Base-by-base conservation (phyloP, 2,329 filamentous ascomycete species). In the Pseudocercospora eumusae region DNA sequence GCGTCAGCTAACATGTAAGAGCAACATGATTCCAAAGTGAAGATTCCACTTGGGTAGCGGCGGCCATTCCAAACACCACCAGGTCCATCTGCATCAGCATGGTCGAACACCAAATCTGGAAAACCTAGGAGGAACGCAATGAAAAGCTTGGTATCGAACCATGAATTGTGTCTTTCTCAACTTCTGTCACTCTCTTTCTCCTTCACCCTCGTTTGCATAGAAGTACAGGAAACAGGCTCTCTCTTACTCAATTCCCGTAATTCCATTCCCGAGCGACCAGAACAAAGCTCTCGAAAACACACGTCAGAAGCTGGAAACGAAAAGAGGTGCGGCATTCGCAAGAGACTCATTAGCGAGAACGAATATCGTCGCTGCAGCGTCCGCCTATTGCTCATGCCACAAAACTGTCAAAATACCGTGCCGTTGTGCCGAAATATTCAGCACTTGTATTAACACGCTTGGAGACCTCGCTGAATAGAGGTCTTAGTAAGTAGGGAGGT, bases 341-440 rank as follows among this genome's bases (percentile, higher is more conserved):
- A 52, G 47, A 28, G 21, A 52, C 47, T 52, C 47, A 52, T 27
- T n/a, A 31, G 47, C 47, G 25, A 52, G 4, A 13, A 47, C 15
- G 47, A 23, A 8, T 40, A 13, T 27, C 47, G 31, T 28, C 47
- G 25, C 47, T 13, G 25, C 25, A 52, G 47, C 47, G 47, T 28
- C 47, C 21, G 47, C 25, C 47, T 52, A 23, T 28, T 31, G 47
- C 47, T 52, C 10, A 15, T 31, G 47, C 47, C 47, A 52, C 47
- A 31, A 56, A 52, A 56, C 44, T 56, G 33, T 56, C 53, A 40
- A 56, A 23, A 23, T 56, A 20, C 36, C 31, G 53, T 27, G 36
- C 53, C 52, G 18, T 55, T 31, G 31, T 36, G 49, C 49, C 18
- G n/a, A n/a, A n/a, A 11, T 27, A 18, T 21, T 27, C 53, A 56